These are phyloP conservation scores for Fusarium illudens DNA, from an alignment of 2,329 filamentous ascomycete species.

Conservation along the genomic window DNA sequence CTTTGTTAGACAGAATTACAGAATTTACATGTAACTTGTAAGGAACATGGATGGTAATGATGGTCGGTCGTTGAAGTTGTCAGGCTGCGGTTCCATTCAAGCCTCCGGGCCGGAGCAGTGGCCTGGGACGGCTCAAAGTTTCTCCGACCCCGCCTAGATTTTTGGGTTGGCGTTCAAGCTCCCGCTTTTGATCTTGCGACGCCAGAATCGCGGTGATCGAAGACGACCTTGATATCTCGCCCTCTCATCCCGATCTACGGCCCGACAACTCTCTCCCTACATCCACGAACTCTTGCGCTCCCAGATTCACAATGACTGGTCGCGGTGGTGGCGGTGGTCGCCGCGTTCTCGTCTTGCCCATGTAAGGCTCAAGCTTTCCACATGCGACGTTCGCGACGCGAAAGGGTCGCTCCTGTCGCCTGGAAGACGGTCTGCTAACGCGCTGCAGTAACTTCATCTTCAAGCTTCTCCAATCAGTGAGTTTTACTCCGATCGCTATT, in stretches of 20 bases:
- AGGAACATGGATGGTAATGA: not conserved
- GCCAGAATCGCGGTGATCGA: conserved; percentile 35
- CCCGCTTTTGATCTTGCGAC: conserved; percentile 39
- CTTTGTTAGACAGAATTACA: not conserved
- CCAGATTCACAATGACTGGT: conserved; percentile 59
- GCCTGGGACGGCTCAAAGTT: conserved; percentile 27
- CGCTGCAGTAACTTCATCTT: conserved; percentile 56
- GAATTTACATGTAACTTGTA: not conserved
- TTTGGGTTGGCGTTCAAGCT: conserved; percentile 38
- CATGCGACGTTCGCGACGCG: conserved; percentile 19
- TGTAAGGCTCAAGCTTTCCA: conserved; percentile 47
- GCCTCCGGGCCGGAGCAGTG: not conserved
- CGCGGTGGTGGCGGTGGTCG: conserved; percentile 67
- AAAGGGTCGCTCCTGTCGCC: conserved; percentile 5
- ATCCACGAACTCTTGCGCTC: conserved; percentile 8
- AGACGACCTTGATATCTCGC: conserved; percentile 10
- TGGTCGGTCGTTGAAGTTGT: too few species aligned
- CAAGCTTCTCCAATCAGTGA: conserved; percentile 79
- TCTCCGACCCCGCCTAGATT: conserved; percentile 32
- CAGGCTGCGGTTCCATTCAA: too few species aligned
- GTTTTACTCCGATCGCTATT: conserved; percentile 28
- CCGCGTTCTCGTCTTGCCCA: conserved; percentile 68
- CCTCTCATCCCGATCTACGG: not conserved
- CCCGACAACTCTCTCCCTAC: not conserved
- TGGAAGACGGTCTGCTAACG: conserved; percentile 33